Conservation (phyloP, 495 filamentous ascomycete species). For the Neurospora sublineolata region DNA sequence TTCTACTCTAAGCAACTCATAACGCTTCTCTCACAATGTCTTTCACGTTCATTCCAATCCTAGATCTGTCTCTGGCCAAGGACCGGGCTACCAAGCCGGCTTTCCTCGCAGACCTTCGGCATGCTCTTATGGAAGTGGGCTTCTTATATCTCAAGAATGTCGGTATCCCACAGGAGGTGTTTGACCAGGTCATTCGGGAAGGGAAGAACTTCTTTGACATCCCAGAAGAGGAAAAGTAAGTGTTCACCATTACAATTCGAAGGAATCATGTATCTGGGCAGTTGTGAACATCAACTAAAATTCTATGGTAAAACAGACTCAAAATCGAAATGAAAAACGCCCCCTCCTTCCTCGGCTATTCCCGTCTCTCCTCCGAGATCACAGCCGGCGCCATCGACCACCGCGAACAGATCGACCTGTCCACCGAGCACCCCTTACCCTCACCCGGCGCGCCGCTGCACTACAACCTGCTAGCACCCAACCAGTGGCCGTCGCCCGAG, state of each 20-base stretch:
- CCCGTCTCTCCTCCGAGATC: constrained; percentile 49
- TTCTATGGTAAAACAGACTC: constrained; percentile 32
- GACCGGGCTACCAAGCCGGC: constrained; percentile 55
- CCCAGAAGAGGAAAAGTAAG: constrained; percentile 62
- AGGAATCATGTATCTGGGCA: neutral
- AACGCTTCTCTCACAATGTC: constrained; percentile 27
- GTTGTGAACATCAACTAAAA: neutral
- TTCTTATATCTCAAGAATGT: constrained; percentile 87
- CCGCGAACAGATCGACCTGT: constrained; percentile 87
- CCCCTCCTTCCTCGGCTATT: constrained; percentile 52
- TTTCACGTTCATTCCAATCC: constrained; percentile 70
- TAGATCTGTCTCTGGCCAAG: constrained; percentile 59
- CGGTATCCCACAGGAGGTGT: constrained; percentile 56
- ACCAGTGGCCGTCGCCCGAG: constrained; percentile 72
- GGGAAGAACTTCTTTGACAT: constrained; percentile 71
- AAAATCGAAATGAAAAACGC: constrained; percentile 86
- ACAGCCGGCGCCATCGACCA: constrained; percentile 50
- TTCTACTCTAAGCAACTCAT: neutral
- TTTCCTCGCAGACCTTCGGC: constrained; percentile 62
- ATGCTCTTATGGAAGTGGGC: constrained; percentile 80
- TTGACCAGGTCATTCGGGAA: constrained; percentile 55
- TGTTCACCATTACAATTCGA: neutral
- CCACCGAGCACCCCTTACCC: constrained; percentile 61
- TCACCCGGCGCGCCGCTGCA: constrained; percentile 54
- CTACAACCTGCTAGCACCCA: constrained; percentile 71